A percentile compares a stretch with the other conserved stretches of the same genome.
Evolutionary conservation across 345 rosid species (phyloP).

Genomic region (Carallia brachiata): DNA sequence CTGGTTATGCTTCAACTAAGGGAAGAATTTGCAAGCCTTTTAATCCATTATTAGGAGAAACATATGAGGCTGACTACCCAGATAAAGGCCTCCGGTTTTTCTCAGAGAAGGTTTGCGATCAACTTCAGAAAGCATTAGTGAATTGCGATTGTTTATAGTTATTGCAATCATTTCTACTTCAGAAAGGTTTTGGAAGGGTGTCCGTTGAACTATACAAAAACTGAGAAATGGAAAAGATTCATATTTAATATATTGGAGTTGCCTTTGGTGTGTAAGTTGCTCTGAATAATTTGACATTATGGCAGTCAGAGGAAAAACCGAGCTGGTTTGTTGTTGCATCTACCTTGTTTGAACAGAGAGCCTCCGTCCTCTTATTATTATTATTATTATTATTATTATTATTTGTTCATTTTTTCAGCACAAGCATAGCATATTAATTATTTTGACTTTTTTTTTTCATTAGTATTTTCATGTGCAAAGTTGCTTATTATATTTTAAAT

Average conservation of each 20-base stretch:
- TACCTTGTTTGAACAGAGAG: too few species aligned
- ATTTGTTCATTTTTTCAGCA: too few species aligned
- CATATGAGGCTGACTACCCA: slow-evolving; percentile 91
- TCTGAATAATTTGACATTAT: too few species aligned
- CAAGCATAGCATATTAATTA: not conserved
- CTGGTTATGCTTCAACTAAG: slow-evolving; percentile 95
- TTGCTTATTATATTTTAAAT: not conserved
- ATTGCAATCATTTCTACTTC: not conserved
- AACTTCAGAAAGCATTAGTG: not conserved
- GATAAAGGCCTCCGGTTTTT: slow-evolving; percentile 90
- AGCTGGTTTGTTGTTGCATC: too few species aligned
- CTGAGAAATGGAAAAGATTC: too few species aligned
- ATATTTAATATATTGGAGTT: too few species aligned
- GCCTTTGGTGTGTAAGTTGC: too few species aligned
- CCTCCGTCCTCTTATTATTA: too few species aligned
- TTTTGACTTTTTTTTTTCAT: not conserved
- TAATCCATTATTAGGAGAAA: slow-evolving; percentile 96
- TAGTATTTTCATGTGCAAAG: slow-evolving; percentile 2
- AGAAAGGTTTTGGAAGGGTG: not conserved
- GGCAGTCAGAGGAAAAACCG: too few species aligned
- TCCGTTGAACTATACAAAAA: too few species aligned
- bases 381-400: too few species aligned
- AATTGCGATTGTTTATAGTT: not conserved
- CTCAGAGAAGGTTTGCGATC: slow-evolving; percentile 81
- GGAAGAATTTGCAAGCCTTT: slow-evolving; percentile 98